Evolutionary conservation across 2,329 filamentous ascomycete species (phyloP).

Genomic region (Apiospora kogelbergensis): DNA sequence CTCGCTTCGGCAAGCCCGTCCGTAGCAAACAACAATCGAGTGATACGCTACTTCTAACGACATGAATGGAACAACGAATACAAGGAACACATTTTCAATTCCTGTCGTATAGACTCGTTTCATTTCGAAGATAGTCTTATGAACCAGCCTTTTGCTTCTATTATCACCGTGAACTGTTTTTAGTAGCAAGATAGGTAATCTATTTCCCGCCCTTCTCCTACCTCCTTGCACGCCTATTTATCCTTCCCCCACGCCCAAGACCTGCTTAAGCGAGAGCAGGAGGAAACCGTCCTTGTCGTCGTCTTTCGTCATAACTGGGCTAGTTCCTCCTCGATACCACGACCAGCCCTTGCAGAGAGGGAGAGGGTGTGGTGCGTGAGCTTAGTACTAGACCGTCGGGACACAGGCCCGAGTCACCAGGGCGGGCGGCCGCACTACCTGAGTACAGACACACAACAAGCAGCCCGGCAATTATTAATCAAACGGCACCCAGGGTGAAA

Average conservation of each 20-base stretch:
- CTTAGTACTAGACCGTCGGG: neutral
- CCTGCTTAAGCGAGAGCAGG: neutral
- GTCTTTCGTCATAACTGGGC: neutral
- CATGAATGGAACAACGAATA: neutral
- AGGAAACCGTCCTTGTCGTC: neutral
- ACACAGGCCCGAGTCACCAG: too few species aligned
- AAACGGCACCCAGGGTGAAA: constrained; percentile 35
- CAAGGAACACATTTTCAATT: neutral
- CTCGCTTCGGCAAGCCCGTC: neutral
- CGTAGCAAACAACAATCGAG: neutral
- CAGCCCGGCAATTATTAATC: too few species aligned
- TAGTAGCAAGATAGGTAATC: neutral
- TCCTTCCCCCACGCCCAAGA: neutral
- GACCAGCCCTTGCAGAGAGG: neutral
- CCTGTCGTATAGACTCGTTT: neutral
- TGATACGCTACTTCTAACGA: neutral
- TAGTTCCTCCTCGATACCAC: neutral
- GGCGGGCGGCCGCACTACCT: too few species aligned
- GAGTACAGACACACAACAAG: too few species aligned
- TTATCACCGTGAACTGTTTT: neutral
- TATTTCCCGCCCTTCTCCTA: neutral
- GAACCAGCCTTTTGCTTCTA: too few species aligned
- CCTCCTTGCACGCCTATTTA: neutral
- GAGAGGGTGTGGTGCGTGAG: neutral
- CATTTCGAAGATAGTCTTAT: neutral